Evolutionary conservation across 2,329 filamentous ascomycete genomes (phyloP), one percentile per base, ranked within the genome.

Genomic region (Colletotrichum lini): DNA sequence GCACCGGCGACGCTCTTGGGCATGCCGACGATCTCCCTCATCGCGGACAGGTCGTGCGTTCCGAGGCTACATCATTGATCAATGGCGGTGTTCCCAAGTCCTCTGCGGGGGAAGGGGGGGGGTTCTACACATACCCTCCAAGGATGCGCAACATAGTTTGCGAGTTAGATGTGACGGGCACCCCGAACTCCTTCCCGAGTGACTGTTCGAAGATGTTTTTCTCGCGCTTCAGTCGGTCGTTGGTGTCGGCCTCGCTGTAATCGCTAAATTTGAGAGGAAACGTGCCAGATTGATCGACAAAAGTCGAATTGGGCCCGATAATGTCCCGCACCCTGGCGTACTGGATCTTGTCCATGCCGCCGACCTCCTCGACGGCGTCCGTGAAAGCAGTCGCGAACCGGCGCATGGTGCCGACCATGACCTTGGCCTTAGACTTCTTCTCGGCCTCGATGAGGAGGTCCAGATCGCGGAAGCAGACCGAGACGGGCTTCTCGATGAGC

Each of bases 351-450:
- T 82, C 83, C 42, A 91, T 83, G 0, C 77, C 79, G 0, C 80
- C 84, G 0, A 92, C 80, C 72, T 92, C 89, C 70, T 84, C 81
- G 50, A 91, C 83, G 0, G 87, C 84, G 30, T 87, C 82, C 0
- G 82, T 78, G 73, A 91, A 91, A 0, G 84, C 83, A 0, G 86
- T 79, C 0, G 90, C 89, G 74, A 91, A 90, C n/a, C 90, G 83
- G 23, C 90, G 82, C 83, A 90, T 90, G 66, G 88, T 90, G 2
- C 89, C 89, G 0, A 92, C 87, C 75, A 92, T 88, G 2, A 90
- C 83, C 5, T 79, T 80, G 0, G 82, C 84, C 13, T 77, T 74
- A 0, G 83, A 82, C 1, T 70, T 74, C 21, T 79, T 77, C 75
- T 90, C 86, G 0, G 88, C 88, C 0, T 80, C 84, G 40, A 86